Evolutionary conservation across 164 flowering plant genomes (phyloP).

Genomic region (Cinnamomum chago): DNA sequence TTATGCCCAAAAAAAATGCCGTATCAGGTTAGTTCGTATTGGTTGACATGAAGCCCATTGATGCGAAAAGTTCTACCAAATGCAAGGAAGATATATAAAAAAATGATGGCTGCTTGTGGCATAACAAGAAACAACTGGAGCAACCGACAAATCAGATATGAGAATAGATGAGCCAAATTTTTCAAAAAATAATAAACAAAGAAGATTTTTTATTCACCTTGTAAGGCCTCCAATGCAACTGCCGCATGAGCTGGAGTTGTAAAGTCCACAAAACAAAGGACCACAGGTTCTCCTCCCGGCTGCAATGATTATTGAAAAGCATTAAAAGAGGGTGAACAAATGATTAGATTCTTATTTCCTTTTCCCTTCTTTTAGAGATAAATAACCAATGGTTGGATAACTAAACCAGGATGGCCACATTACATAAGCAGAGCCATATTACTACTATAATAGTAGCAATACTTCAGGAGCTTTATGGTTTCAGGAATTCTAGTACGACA

Average conservation of each 20-base stretch:
- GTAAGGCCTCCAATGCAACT: conserved; percentile 80
- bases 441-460: background rate
- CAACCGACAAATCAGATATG: conserved; percentile 6
- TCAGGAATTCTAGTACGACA: too few relatives aligned
- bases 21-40: background rate
- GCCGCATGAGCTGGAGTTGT: conserved; percentile 75
- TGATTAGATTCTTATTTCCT: too few relatives aligned
- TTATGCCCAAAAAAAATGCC: background rate
- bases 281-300: conserved; percentile 83
- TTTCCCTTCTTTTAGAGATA: background rate
- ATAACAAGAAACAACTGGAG: conserved; percentile 5
- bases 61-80: background rate
- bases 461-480: background rate
- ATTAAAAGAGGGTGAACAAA: background rate
- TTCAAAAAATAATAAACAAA: conserved; percentile 6
- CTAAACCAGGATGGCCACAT: background rate
- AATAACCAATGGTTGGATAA: background rate
- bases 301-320: conserved; percentile 23
- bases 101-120: conserved; percentile 3
- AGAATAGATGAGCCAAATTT: conserved; percentile 4
- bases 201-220: conserved; percentile 50
- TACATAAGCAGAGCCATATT: too few relatives aligned
- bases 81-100: background rate
- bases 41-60: too few relatives aligned
- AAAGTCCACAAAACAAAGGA: conserved; percentile 93